Evolutionary conservation across 2,329 filamentous ascomycete species (phyloP).

Genomic region (Westerdykella aurantiaca): DNA sequence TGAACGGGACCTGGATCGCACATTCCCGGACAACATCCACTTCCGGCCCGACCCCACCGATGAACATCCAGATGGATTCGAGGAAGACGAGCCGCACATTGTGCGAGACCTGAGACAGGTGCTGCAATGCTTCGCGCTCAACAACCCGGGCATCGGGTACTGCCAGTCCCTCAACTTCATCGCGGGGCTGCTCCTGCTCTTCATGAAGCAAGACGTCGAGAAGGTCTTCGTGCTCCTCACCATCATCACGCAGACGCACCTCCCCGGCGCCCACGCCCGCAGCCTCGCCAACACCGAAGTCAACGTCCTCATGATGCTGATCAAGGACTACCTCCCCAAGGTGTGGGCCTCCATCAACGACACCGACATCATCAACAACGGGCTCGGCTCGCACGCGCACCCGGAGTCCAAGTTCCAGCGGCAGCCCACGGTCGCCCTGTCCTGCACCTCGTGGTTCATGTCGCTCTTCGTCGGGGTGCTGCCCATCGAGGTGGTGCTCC

Average conservation of each 20-base stretch:
- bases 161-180: constrained; percentile 96
- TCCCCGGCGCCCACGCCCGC: constrained; percentile 87
- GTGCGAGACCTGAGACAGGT: constrained; percentile 78
- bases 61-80: constrained; percentile 23
- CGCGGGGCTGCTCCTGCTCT: constrained; percentile 80
- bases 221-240: constrained; percentile 90
- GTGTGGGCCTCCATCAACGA: constrained; percentile 89
- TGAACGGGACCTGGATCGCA: constrained; percentile 86
- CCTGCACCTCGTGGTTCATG: constrained; percentile 97
- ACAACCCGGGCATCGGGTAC: constrained; percentile 88
- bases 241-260: constrained; percentile 80
- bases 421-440: constrained; percentile 83
- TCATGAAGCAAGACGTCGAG: constrained; percentile 75
- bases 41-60: constrained; percentile 63
- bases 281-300: constrained; percentile 90
- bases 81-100: constrained; percentile 62
- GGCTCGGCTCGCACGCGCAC: constrained; percentile 30
- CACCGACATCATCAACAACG: constrained; percentile 48
- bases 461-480: constrained; percentile 90
- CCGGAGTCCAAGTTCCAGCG: constrained; percentile 40
- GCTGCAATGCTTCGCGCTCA: constrained; percentile 80
- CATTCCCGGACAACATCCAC: constrained; percentile 87
- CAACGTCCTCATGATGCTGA: constrained; percentile 81
- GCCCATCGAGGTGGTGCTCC: constrained; percentile 83
- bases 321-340: constrained; percentile 73